These are phyloP conservation scores for Monotropa hypopitys DNA, from an alignment of 179 eudicot genomes.

Conservation along the genomic window DNA sequence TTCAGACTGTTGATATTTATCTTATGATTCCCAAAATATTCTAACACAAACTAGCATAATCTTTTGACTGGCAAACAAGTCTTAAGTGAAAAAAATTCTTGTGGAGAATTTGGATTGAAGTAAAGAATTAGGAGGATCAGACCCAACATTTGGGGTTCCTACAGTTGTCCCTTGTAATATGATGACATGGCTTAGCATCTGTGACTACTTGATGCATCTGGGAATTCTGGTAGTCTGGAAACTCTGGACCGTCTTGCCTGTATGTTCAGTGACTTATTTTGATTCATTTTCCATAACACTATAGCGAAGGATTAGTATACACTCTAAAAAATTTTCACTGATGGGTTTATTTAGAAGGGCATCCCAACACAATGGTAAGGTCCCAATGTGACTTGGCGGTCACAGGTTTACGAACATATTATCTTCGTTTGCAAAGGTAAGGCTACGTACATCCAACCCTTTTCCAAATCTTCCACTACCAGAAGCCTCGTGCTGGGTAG, in stretches of 20 bases:
- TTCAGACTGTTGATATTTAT: neutral
- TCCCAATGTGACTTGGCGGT: too few relatives aligned
- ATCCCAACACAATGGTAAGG: too few relatives aligned
- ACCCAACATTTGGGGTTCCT: neutral
- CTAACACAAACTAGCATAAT: neutral
- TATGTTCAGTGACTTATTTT: neutral
- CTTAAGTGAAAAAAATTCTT: too few relatives aligned
- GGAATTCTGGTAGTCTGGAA: neutral
- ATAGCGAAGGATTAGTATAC: neutral
- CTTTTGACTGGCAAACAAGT: neutral
- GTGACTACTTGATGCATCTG: neutral
- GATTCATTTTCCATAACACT: neutral
- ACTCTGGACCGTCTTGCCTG: neutral
- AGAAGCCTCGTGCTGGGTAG: too few relatives aligned
- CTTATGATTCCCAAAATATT: too few relatives aligned
- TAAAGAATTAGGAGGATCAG: neutral
- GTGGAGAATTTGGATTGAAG: too few relatives aligned
- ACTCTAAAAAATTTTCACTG: neutral
- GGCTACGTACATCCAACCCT: too few relatives aligned
- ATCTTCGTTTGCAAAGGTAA: too few relatives aligned
- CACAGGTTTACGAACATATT: too few relatives aligned
- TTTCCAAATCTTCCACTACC: too few relatives aligned
- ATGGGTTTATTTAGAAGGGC: neutral
- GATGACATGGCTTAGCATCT: neutral
- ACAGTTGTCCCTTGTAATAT: neutral